Percentiles rank a stretch among this genome's conserved stretches.
phyloP scores from a whole-genome alignment of 306 rosid genomes.

The Dalbergia cochinchinensis region DNA sequence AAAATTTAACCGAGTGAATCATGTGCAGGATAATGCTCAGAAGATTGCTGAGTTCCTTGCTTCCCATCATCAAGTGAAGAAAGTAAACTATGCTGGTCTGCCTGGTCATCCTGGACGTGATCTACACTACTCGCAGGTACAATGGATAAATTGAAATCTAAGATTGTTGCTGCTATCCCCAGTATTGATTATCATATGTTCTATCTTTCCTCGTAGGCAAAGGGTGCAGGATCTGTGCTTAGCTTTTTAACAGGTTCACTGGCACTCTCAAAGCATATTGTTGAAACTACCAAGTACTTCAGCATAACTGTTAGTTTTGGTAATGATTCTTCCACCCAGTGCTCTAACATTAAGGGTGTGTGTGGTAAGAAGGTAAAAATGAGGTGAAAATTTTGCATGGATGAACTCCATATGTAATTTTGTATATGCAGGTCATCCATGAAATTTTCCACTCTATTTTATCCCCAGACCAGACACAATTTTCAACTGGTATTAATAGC shows the following conservation, averaged over 20 bases:
- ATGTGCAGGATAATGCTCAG: conserved; percentile 86
- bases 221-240: conserved; percentile 92
- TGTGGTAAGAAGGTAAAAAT: background rate
- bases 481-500: too few relatives aligned
- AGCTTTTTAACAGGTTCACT: conserved; percentile 90
- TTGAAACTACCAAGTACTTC: conserved; percentile 85
- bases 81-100: conserved; percentile 85
- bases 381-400: background rate
- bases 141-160: conserved; percentile 27
- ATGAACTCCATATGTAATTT: too few relatives aligned
- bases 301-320: conserved; percentile 96
- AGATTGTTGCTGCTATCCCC: conserved; percentile 28
- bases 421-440: too few relatives aligned
- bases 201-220: conserved; percentile 64
- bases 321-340: conserved; percentile 48
- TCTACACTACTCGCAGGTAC: conserved; percentile 90
- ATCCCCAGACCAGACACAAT: too few relatives aligned
- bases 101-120: conserved; percentile 76
- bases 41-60: conserved; percentile 90
- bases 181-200: conserved; percentile 9
- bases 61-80: conserved; percentile 78
- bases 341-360: background rate
- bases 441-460: too few relatives aligned
- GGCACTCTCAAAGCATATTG: conserved; percentile 90
- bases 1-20: background rate